Conservation (phyloP, 495 filamentous ascomycete genomes). For the Antarctomyces pellizariae region DNA sequence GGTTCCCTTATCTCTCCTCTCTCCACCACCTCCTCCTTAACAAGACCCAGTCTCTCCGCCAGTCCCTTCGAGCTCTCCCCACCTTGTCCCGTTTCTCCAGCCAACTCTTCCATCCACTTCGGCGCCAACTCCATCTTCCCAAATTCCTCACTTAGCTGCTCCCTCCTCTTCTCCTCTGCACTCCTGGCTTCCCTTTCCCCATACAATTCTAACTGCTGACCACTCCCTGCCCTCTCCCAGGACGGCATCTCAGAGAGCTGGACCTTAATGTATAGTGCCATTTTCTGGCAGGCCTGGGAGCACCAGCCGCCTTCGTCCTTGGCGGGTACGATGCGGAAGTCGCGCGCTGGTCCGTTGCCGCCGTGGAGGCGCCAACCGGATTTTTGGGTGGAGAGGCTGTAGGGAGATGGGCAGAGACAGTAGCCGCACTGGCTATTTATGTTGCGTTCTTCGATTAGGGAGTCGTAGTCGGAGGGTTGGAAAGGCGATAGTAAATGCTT, state of each 20-base stretch:
- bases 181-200: no score
- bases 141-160: no score
- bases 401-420: constrained; percentile 39
- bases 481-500: constrained; percentile 40
- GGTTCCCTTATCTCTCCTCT: no score
- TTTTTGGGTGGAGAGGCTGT: constrained; percentile 18
- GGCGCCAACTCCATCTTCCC: no score
- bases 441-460: constrained; percentile 67
- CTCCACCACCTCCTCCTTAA: no score
- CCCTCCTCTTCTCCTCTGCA: no score
- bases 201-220: no score
- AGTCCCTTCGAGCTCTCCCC: no score
- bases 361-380: constrained; percentile 24
- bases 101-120: no score
- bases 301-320: constrained; percentile 71
- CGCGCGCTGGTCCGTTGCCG: constrained; percentile 30
- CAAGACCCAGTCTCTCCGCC: no score
- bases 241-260: constrained; percentile 61
- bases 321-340: constrained; percentile 10
- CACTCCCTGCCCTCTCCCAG: constrained; percentile 48
- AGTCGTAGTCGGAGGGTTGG: constrained; percentile 67
- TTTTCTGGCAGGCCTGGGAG: constrained; percentile 47
- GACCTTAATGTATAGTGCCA: constrained; percentile 63
- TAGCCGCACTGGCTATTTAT: constrained; percentile 63
- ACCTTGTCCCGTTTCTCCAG: no score